phyloP scores from a whole-genome alignment of 225 moss, liverwort and hornwort genomes.

The Physcomitrellopsis africana region DNA sequence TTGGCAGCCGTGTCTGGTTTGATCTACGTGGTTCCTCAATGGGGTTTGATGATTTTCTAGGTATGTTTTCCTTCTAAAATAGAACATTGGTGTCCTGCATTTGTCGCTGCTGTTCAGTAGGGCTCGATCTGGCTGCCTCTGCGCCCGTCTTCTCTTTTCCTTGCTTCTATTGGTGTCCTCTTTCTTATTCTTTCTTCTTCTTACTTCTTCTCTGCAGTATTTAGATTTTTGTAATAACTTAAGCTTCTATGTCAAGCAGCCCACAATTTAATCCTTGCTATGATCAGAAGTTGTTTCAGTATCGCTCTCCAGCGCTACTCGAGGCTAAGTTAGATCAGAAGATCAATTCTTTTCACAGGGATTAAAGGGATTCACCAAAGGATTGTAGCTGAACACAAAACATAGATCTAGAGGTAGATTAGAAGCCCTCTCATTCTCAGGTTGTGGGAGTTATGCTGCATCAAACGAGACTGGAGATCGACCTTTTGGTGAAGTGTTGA shows the following conservation, averaged over 20 bases:
- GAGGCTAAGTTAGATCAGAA: not conserved
- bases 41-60: constrained; percentile 15
- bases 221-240: too few species aligned
- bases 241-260: not conserved
- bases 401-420: not conserved
- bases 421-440: too few species aligned
- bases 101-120: not conserved
- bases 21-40: constrained; percentile 1
- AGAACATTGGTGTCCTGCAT: not conserved
- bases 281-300: too few species aligned
- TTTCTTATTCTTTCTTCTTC: too few species aligned
- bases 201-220: too few species aligned
- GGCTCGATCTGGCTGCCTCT: not conserved
- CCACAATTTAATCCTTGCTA: not conserved
- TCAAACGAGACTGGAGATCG: not conserved
- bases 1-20: too few species aligned
- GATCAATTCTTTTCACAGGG: not conserved
- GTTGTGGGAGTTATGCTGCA: not conserved
- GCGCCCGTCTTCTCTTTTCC: not conserved
- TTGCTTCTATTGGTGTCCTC: too few species aligned
- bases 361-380: not conserved
- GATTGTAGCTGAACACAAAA: not conserved
- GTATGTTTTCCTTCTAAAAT: not conserved
- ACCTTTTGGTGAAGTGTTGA: not conserved
- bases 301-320: too few species aligned